Base-by-base conservation (phyloP, 2,329 filamentous ascomycete genomes). In the Alternaria angustiovoidea region DNA sequence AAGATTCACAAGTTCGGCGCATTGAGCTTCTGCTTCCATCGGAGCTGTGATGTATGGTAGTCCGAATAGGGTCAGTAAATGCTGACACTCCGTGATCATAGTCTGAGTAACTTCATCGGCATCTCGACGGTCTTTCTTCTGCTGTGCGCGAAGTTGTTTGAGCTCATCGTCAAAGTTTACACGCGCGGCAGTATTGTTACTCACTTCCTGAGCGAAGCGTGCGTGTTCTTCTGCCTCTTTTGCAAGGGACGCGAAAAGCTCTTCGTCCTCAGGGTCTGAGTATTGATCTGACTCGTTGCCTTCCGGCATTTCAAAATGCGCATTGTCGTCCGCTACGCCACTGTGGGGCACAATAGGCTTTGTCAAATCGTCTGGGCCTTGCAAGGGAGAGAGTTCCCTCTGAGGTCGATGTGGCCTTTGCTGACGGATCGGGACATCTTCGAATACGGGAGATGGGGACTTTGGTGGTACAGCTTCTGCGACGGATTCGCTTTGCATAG, bases 21-120 rank as follows among this genome's bases (percentile, higher is more conserved):
- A 99, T 77, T 99, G 95, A 0, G 95, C 95, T 83, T 99, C 95
- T 0, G 95, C 95, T 84, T 99, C 95, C 95, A 98, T 98, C 0
- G 96, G 96, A 0, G 95, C 95, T 0, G 94, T 99, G 68, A 99
- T 90, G 74, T 99, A 99, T 0, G 95, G 95, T 11, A 99, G 87
- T 0, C 95, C 95, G 77, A 99, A 99, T 8, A 97, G 86, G 5
- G 89, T 87, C 20, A 99, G 87, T 0, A 99, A 86, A 46, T 95
- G 90, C 75, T 99, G 95, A 65, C 95, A 98, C 79, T 99, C 96
- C 1, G 90, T 88, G 41, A 98, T 89, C 95, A 99, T 99, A 67
- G 94, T 90, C 67, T 96, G 92, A 0, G 94, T 96, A 4, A 99
- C 94, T 78, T 99, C 95, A 71, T 99, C 96, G 0, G 96, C 94